These are phyloP conservation scores for Tillandsia fasciculata DNA, from an alignment of 176 grass and related monocot species.

Conservation along the genomic window DNA sequence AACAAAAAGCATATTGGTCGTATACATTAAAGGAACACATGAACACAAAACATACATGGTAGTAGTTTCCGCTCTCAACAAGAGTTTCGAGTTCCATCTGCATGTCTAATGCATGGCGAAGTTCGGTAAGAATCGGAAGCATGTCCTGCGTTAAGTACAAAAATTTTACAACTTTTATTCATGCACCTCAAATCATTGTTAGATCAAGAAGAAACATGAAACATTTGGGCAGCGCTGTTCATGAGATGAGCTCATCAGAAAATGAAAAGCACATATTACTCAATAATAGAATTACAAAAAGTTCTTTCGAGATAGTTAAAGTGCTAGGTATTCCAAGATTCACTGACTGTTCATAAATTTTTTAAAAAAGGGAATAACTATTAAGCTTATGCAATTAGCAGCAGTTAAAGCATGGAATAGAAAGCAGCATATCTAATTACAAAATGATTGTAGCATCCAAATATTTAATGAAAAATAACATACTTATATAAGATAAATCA, in stretches of 20 bases:
- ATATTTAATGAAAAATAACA: no score
- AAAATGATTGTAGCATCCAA: no score
- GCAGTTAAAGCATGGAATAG: no score
- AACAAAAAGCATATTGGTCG: background rate
- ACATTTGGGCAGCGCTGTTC: background rate
- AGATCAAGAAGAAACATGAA: background rate
- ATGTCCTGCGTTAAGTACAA: slow-evolving; percentile 53
- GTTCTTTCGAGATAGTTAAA: no score
- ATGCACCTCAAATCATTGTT: background rate
- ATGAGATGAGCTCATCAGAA: background rate
- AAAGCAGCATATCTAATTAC: no score
- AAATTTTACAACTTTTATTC: background rate
- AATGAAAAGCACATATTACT: background rate
- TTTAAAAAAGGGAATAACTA: slow-evolving; percentile 5
- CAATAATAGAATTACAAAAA: no score
- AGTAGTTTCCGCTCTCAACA: slow-evolving; percentile 84
- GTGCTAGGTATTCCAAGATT: no score
- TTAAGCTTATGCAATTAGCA: slow-evolving; percentile 11
- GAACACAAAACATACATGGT: slow-evolving; percentile 41
- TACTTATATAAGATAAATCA: no score
- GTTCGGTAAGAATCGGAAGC: slow-evolving; percentile 92
- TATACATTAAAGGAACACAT: background rate
- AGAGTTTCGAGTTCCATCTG: slow-evolving; percentile 92
- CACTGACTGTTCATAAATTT: background rate
- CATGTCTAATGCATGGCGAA: slow-evolving; percentile 78